Evolutionary conservation across 257 asterid genomes (phyloP).

Genomic region (Schizonepeta tenuifolia): DNA sequence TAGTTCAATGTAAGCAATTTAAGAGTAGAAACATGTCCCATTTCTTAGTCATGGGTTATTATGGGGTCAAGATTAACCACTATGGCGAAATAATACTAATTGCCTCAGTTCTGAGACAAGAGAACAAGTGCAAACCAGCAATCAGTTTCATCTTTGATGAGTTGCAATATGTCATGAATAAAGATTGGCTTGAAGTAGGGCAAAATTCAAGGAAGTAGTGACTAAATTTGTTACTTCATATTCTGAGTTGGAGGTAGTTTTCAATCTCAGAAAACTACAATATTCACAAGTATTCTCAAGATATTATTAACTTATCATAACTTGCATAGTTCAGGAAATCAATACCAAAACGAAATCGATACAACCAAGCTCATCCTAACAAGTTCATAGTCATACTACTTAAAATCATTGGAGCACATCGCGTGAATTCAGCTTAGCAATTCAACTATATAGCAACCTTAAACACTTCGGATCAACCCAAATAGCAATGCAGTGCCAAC

Average conservation of each 20-base stretch:
- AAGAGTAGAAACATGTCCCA: neutral
- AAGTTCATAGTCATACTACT: neutral
- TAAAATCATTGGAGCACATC: neutral
- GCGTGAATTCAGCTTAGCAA: constrained; percentile 2
- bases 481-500: constrained; percentile 23
- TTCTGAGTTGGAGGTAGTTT: neutral
- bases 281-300: constrained; percentile 6
- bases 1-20: constrained; percentile 4
- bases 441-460: constrained; percentile 18
- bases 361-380: constrained; percentile 11
- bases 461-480: constrained; percentile 27
- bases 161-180: neutral
- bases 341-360: neutral
- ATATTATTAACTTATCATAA: too few species aligned
- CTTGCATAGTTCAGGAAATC: neutral
- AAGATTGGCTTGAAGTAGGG: neutral
- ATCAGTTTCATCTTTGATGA: neutral
- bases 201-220: neutral
- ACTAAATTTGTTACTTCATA: neutral
- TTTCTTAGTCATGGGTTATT: neutral
- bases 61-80: too few species aligned
- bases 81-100: too few species aligned
- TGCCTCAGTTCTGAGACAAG: neutral
- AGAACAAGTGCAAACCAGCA: neutral
- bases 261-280: constrained; percentile 8